Conservation (phyloP, 2,329 filamentous ascomycete genomes). For the Trichophyton rubrum region DNA sequence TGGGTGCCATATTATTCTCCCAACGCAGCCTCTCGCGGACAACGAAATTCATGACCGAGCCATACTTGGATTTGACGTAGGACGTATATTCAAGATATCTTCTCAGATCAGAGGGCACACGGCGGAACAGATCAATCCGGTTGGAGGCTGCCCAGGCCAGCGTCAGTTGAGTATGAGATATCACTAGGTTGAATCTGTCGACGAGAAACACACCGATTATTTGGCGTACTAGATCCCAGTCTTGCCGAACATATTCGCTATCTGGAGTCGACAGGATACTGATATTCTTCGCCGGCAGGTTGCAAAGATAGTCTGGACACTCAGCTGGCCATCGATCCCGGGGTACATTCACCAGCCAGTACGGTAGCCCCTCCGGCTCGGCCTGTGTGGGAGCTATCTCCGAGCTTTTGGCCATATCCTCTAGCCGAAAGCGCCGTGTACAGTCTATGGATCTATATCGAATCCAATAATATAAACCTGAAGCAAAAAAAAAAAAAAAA, state of each 20-base stretch:
- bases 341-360: slow-evolving; percentile 75
- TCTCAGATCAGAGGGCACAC: slow-evolving; percentile 47
- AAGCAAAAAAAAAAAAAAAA: background rate
- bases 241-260: slow-evolving; percentile 46
- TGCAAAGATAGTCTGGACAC: slow-evolving; percentile 59
- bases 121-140: slow-evolving; percentile 61
- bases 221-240: slow-evolving; percentile 57
- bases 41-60: slow-evolving; percentile 45
- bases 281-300: slow-evolving; percentile 55
- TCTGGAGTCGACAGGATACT: slow-evolving; percentile 60
- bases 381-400: background rate
- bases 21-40: slow-evolving; percentile 44
- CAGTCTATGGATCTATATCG: background rate
- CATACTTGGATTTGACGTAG: slow-evolving; percentile 42
- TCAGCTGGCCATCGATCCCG: slow-evolving; percentile 45
- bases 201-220: slow-evolving; percentile 39
- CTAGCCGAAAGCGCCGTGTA: too few relatives aligned
- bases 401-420: background rate
- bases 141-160: slow-evolving; percentile 42
- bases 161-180: background rate
- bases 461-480: background rate
- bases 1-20: slow-evolving; percentile 22
- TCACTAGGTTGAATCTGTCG: background rate
- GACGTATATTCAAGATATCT: slow-evolving; percentile 48
- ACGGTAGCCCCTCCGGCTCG: slow-evolving; percentile 38